Evolutionary conservation across 2,329 filamentous ascomycete genomes (phyloP).

Genomic region (Epichloe glyceriae): DNA sequence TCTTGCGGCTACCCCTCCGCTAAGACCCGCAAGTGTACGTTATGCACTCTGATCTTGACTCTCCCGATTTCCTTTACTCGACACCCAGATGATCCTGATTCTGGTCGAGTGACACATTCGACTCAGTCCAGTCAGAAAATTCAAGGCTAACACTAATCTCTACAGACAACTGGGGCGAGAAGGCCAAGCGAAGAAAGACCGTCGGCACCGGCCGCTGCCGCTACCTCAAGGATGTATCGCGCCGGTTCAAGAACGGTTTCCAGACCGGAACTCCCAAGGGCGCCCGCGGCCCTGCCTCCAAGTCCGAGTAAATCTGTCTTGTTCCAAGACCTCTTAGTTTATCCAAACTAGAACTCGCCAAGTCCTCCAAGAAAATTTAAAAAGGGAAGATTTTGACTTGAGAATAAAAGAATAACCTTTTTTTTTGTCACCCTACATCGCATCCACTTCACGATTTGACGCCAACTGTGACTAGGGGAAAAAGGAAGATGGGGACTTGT

Average conservation of each 20-base stretch:
- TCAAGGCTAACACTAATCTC: neutral
- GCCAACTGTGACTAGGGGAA: neutral
- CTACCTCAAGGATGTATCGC: constrained; percentile 83
- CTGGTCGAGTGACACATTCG: too few relatives aligned
- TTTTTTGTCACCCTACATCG: neutral
- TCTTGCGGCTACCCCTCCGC: constrained; percentile 93
- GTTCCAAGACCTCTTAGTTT: neutral
- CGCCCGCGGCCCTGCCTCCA: constrained; percentile 34
- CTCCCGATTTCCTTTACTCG: neutral
- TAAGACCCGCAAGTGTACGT: constrained; percentile 98
- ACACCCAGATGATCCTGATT: neutral
- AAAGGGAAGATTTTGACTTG: neutral
- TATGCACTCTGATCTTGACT: neutral
- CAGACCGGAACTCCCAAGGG: constrained; percentile 78
- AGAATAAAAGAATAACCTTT: neutral
- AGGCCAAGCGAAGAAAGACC: constrained; percentile 99
- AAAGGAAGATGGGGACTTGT: neutral
- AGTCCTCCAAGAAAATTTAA: constrained; percentile 4
- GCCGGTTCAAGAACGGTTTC: constrained; percentile 97
- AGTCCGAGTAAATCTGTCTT: constrained; percentile 9
- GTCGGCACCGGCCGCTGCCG: constrained; percentile 93
- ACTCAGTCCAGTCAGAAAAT: neutral
- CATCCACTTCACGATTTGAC: constrained; percentile 4
- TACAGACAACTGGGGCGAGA: constrained; percentile 98
- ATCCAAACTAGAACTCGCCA: constrained; percentile 5